Conservation (phyloP, 2,329 filamentous ascomycete genomes). For the Fusarium pilosicola region DNA sequence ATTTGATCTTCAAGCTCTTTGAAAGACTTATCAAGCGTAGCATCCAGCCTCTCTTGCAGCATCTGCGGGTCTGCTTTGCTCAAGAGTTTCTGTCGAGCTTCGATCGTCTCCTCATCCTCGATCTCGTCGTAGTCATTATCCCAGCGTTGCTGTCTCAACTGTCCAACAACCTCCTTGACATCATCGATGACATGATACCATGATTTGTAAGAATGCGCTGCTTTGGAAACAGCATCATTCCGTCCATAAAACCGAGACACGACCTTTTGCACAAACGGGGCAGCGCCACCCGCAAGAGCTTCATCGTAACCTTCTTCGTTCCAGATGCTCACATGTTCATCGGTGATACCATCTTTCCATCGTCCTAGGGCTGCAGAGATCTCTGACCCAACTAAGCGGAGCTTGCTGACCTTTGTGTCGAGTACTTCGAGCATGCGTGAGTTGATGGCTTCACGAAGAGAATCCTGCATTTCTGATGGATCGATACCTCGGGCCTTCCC, state of each 20-base stretch:
- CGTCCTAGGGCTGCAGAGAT: slow-evolving; percentile 69
- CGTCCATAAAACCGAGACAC: slow-evolving; percentile 77
- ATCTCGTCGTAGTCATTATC: slow-evolving; percentile 79
- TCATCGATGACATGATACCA: slow-evolving; percentile 82
- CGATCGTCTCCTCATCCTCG: slow-evolving; percentile 77
- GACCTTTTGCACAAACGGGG: slow-evolving; percentile 74
- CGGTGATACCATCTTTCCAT: slow-evolving; percentile 66
- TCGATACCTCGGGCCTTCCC: slow-evolving; percentile 73
- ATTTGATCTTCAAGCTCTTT: slow-evolving; percentile 67
- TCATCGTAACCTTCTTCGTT: slow-evolving; percentile 69
- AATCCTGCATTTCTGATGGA: slow-evolving; percentile 73
- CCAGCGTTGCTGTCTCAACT: slow-evolving; percentile 76
- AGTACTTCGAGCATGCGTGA: slow-evolving; percentile 72
- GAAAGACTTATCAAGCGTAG: slow-evolving; percentile 67
- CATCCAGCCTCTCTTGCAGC: slow-evolving; percentile 68
- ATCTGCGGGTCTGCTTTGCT: slow-evolving; percentile 76
- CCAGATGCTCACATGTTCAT: slow-evolving; percentile 72
- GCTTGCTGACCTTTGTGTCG: slow-evolving; percentile 69
- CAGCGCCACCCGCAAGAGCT: slow-evolving; percentile 72
- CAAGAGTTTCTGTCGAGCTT: slow-evolving; percentile 72
- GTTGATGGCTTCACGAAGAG: slow-evolving; percentile 75
- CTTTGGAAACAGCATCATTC: slow-evolving; percentile 71
- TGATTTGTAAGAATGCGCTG: slow-evolving; percentile 71
- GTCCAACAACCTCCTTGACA: slow-evolving; percentile 69
- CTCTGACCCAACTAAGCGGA: slow-evolving; percentile 72